Evolutionary conservation across 495 filamentous ascomycete species (phyloP).

Genomic region (Neurospora intermedia): DNA sequence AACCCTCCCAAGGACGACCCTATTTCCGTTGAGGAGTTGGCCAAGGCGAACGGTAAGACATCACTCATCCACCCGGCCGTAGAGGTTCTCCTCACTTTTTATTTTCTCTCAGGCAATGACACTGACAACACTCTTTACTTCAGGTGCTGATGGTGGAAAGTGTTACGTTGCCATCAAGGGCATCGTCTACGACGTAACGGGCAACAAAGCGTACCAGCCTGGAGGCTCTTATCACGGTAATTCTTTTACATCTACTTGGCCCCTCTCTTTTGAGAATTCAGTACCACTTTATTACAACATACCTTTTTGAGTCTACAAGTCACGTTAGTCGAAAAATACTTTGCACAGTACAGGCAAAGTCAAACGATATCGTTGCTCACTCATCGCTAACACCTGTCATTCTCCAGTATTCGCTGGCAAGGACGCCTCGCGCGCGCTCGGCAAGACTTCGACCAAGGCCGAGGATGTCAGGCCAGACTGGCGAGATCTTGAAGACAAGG

Average conservation of each 20-base stretch:
- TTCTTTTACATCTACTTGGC: conserved; percentile 7
- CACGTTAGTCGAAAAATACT: neutral
- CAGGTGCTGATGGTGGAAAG: conserved; percentile 52
- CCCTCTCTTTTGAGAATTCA: neutral
- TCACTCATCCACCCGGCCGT: neutral
- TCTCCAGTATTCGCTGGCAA: conserved; percentile 82
- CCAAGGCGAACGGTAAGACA: conserved; percentile 67
- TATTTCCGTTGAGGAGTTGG: conserved; percentile 64
- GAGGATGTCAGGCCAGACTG: conserved; percentile 80
- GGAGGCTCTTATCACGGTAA: conserved; percentile 75
- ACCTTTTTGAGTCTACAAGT: neutral
- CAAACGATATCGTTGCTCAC: neutral
- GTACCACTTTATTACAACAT: neutral
- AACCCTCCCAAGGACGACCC: conserved; percentile 80
- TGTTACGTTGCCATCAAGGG: conserved; percentile 95
- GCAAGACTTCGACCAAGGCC: conserved; percentile 69
- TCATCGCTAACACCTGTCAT: neutral
- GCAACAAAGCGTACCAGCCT: conserved; percentile 76
- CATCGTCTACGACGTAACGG: conserved; percentile 85
- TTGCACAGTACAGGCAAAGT: neutral
- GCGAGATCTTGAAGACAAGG: conserved; percentile 75
- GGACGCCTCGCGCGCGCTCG: conserved; percentile 85
- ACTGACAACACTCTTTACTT: conserved; percentile 1
- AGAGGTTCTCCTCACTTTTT: neutral
- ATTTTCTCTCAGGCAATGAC: neutral